Base-by-base conservation (phyloP, 768 basidiomycete genomes). In the Collybia nuda region DNA sequence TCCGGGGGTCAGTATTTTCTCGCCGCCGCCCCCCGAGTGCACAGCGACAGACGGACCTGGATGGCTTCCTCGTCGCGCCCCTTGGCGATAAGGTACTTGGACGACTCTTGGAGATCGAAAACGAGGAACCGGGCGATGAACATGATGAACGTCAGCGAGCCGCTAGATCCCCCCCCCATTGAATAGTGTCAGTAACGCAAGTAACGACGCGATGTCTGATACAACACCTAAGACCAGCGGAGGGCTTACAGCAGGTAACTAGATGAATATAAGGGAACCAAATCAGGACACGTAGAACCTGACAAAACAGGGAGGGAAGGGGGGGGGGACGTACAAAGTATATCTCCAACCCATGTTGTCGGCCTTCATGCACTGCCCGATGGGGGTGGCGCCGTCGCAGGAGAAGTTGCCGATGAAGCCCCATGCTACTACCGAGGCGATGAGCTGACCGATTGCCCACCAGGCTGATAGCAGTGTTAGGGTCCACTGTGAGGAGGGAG, bases 301-400 rank as follows among this genome's bases (percentile, higher is more conserved):
- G n/a, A n/a, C n/a, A n/a, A n/a, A n/a, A 26, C 6, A 23, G 36
- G 24, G 6, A 18, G 6, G n/a, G 32, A 15, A 37, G 44, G 19
- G 15, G 17, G 11, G 18, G 28, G 28, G 24, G 14, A 48, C 70
- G 59, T 48, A 76, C 76, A 78, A 63, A 18, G 74, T 72, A 59
- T 82, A 83, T 62, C 82, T 68, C 82, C 82, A 85, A 9, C 83
- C 83, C 74, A 78, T 80, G 54, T 84, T 85, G 53, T 73, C 64
- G 0, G 64, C 67, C 51, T 72, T 73, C 2, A 68, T 58, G 55
- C 83, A 85, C 55, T 78, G 64, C 3, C 61, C 66, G 24, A 48
- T 42, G 12, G 62, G 50, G 35, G 73, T 67, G 26, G 56, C 59
- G 15, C 68, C 51, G 23, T 64, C 56, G 58, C 82, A 84, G 3